Evolutionary conservation across 2,329 filamentous ascomycete genomes (phyloP).

Genomic region (Neocucurbitaria cava): DNA sequence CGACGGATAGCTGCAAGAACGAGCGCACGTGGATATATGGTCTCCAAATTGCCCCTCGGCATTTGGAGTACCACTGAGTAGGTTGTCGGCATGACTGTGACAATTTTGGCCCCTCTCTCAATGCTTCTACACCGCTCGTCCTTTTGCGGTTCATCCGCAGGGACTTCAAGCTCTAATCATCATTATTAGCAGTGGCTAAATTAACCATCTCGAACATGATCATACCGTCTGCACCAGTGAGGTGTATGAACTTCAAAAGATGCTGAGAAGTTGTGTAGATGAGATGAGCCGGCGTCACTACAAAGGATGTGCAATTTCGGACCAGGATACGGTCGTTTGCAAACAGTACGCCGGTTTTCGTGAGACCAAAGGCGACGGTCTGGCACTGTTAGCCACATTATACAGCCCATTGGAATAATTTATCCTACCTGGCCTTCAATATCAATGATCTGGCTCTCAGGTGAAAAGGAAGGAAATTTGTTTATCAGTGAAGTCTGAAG

Average conservation of each 20-base stretch:
- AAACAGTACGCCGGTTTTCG: slow-evolving; percentile 78
- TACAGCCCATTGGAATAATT: background rate
- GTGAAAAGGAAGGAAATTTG: slow-evolving; percentile 36
- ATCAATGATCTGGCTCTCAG: slow-evolving; percentile 29
- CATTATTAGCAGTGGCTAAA: slow-evolving; percentile 10
- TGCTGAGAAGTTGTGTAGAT: slow-evolving; percentile 93
- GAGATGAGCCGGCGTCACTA: slow-evolving; percentile 80
- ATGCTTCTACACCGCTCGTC: slow-evolving; percentile 93
- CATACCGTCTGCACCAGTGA: slow-evolving; percentile 70
- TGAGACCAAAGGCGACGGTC: slow-evolving; percentile 68
- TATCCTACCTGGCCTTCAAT: slow-evolving; percentile 35
- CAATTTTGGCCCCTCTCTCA: slow-evolving; percentile 84
- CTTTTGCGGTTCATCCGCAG: slow-evolving; percentile 84
- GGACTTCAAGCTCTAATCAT: slow-evolving; percentile 76
- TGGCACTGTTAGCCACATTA: slow-evolving; percentile 36
- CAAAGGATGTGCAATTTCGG: slow-evolving; percentile 91
- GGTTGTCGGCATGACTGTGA: slow-evolving; percentile 87
- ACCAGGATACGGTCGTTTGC: slow-evolving; percentile 76
- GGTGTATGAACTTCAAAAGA: slow-evolving; percentile 90
- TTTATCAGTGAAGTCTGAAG: slow-evolving; percentile 22
- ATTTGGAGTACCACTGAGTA: slow-evolving; percentile 91
- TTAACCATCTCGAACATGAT: background rate
- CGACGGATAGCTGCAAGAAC: slow-evolving; percentile 88
- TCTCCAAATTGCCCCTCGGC: slow-evolving; percentile 94
- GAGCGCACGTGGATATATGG: slow-evolving; percentile 89